Base-by-base conservation (phyloP, 164 flowering plant species). In the Stephania yunnanensis region DNA sequence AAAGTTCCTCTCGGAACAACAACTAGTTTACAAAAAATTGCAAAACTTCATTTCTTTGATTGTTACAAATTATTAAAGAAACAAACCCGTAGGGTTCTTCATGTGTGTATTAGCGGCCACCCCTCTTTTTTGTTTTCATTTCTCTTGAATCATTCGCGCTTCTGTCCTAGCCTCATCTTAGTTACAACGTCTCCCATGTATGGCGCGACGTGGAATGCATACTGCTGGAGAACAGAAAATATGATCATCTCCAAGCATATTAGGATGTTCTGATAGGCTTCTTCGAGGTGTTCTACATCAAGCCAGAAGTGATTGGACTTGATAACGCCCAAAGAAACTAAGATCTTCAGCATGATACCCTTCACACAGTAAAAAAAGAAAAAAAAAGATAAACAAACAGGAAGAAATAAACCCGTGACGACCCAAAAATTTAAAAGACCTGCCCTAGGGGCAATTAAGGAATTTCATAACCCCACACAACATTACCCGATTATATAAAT, bases 191-290 rank as follows among this genome's bases (percentile, higher is more conserved):
- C 95, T 72, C 98, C 97, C 68, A 89, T 93, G 82, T 95, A 95
- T 72, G 99, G 97, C 10, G 87, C 68, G 68, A 84, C 91, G 80
- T 89, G 91, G 84, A 78, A 95, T 12, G 98, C 99, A 79, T 95
- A 89, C 82, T 93, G 96, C 83, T 95, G 99, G 69, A 95, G 81
- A 70, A 93, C 89, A 15, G 98, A 87, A 75, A 95, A 93, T 69
- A 93, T 53, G 17, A 95, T 93, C 98, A 95, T 95, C 81, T 95
- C 99, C 29, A 90, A 30, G 71, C 92, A 89, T 2, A 95, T 87
- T 78, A 95, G 75, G 19, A 90, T 85, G 74, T 95, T 95, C 78
- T 95, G 99, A 68, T 87, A 73, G 13, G 92, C 97, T 85, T 91
- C 92, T 73, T 90, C 85, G 52, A 93, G 74, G 81, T 91, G 97